Conservation (phyloP, 2,329 filamentous ascomycete species). For the Davidsoniella australis region DNA sequence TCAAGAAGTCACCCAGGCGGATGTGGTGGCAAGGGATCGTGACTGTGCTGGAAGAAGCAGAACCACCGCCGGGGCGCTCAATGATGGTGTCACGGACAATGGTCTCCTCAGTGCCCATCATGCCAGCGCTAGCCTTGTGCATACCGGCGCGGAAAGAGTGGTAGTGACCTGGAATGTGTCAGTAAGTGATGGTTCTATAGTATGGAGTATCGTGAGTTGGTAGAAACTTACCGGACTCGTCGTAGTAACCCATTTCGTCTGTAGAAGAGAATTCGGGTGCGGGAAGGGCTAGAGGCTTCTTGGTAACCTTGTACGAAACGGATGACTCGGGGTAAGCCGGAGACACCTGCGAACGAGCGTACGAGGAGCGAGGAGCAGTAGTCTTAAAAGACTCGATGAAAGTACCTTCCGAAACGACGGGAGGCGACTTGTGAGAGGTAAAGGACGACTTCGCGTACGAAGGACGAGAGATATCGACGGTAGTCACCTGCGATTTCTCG, state of each 20-base stretch:
- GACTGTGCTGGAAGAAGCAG: conserved; percentile 57
- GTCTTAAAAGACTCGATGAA: conserved; percentile 16
- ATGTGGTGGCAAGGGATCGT: conserved; percentile 99
- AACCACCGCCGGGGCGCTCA: conserved; percentile 17
- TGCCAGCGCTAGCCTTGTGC: conserved; percentile 40
- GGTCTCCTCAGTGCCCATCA: conserved; percentile 28
- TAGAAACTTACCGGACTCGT: conserved; percentile 36
- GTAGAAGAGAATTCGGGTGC: conserved; percentile 16
- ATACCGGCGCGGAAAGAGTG: conserved; percentile 40
- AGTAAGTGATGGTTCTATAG: not conserved
- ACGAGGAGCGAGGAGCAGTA: conserved; percentile 16
- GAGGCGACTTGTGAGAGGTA: conserved; percentile 5
- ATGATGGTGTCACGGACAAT: conserved; percentile 30
- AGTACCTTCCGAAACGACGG: conserved; percentile 14
- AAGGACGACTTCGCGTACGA: conserved; percentile 1
- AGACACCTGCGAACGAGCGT: conserved; percentile 11
- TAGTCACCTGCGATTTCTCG: conserved; percentile 27
- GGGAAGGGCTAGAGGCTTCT: conserved; percentile 14
- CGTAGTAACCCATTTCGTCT: conserved; percentile 46
- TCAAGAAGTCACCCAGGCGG: conserved; percentile 94
- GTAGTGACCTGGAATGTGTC: conserved; percentile 31
- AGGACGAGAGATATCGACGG: conserved; percentile 18
- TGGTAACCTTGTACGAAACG: conserved; percentile 5
- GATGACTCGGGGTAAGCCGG: conserved; percentile 10
- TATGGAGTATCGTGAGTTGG: too few species aligned